A percentile compares a stretch with the other conserved stretches of the same genome.
Conservation (phyloP, 2,329 filamentous ascomycete species). For the Ascochyta pisi region DNA sequence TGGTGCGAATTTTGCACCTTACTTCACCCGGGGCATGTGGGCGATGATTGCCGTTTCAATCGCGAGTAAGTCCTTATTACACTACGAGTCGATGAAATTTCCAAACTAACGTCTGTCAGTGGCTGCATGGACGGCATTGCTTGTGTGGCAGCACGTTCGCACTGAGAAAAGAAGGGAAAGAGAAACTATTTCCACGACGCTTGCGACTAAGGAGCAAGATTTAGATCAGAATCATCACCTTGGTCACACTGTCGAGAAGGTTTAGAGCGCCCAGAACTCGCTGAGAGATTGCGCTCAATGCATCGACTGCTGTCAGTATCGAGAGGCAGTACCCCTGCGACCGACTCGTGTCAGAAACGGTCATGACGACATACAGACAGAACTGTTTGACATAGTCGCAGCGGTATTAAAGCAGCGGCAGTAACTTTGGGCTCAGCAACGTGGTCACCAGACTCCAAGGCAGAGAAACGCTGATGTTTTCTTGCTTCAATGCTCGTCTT, state of each 20-base stretch:
- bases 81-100: neutral
- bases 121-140: conserved; percentile 63
- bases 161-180: conserved; percentile 47
- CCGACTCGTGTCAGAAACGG: neutral
- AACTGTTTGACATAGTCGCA: neutral
- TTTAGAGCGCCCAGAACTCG: conserved; percentile 1
- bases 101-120: conserved; percentile 40
- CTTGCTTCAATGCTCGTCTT: neutral
- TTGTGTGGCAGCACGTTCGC: conserved; percentile 57
- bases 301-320: neutral
- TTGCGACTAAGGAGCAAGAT: conserved; percentile 17
- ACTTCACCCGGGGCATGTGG: conserved; percentile 74
- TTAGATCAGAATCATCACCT: conserved; percentile 12
- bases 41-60: conserved; percentile 73
- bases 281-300: conserved; percentile 6
- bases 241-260: conserved; percentile 14
- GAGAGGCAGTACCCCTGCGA: conserved; percentile 3
- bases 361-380: neutral
- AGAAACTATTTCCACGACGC: conserved; percentile 9
- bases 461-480: too few species aligned
- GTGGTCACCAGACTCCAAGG: neutral
- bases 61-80: conserved; percentile 41
- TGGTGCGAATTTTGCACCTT: conserved; percentile 69
- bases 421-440: neutral
- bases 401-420: conserved; percentile 2